Base-by-base conservation (phyloP, 805 yeast genomes). In the Wickerhamomyces kurtzmanii region DNA sequence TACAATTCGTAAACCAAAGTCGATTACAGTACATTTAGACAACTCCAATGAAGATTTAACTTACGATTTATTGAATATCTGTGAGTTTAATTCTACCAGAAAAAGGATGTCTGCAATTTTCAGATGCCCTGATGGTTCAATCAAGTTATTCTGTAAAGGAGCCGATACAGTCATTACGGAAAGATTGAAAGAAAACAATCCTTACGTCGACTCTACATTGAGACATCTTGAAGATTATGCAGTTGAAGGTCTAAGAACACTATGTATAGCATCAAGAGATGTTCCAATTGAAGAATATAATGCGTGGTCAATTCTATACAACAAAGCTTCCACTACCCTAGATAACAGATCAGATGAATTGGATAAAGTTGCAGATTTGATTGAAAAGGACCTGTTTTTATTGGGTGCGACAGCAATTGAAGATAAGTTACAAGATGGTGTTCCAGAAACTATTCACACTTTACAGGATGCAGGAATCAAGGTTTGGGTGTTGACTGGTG, bases 361-460 rank as follows among this genome's bases (percentile, higher is more conserved):
- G 31, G 97, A 87, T 46, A 82, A 69, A 7, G 94, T 81, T 9
- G 97, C 98, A 1, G 95, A 89, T 45, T 42, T 74, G 30, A 86
- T 91, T 36, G 99, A 91, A 52, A 68, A 62, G 20, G 79, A 82
- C 35, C 58, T 91, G 39, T 77, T 76, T 35, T 57, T 91, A 22
- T 59, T 91, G 12, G 99, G 99, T 22, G 97, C 97, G 2, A 93
- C 98, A 20, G 99, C 98, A 2, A 91, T 91, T 49, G 99, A 91
- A 52, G 99, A 91, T 52, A 89, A 91, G 49, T 62, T 91, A 26
- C 99, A 91, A 58, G 97, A 89, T 32, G 98, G 96, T 22, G 99
- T 91, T 13, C 97, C 99, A 3, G 98, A 91, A 40, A 86, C 98
- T 1, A 93, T 91, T 35, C 91, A 84, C 39, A 82, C 94, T 5